phyloP scores from a whole-genome alignment of 1,284 basidiomycete species.

The Tranzscheliella williamsii region DNA sequence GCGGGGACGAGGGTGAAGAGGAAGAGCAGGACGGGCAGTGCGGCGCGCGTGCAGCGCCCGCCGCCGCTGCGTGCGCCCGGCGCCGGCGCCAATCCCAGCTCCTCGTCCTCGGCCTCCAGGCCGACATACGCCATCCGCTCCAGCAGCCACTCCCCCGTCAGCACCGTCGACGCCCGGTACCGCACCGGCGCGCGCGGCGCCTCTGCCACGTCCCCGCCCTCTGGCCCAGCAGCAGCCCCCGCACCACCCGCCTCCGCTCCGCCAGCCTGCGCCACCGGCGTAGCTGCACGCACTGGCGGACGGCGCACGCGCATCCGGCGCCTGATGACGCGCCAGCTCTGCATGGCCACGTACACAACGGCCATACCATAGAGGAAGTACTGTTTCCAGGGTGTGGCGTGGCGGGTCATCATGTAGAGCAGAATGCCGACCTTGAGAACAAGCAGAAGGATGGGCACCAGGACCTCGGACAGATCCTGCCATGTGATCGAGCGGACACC shows the following conservation, averaged over 20 bases:
- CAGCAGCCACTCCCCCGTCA: slow-evolving; percentile 27
- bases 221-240: slow-evolving; percentile 11
- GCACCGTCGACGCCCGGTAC: slow-evolving; percentile 4
- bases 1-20: slow-evolving; percentile 39
- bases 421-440: slow-evolving; percentile 40
- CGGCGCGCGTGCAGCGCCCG: background rate
- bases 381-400: slow-evolving; percentile 27
- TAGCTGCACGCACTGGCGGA: background rate
- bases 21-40: slow-evolving; percentile 23
- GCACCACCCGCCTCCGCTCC: slow-evolving; percentile 1
- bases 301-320: slow-evolving; percentile 14
- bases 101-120: slow-evolving; percentile 33
- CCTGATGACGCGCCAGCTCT: slow-evolving; percentile 29
- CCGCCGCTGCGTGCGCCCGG: background rate
- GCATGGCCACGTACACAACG: slow-evolving; percentile 24
- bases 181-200: slow-evolving; percentile 24
- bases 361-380: slow-evolving; percentile 31
- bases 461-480: slow-evolving; percentile 14
- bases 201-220: slow-evolving; percentile 11
- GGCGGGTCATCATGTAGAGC: slow-evolving; percentile 35
- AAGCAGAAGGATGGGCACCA: slow-evolving; percentile 37
- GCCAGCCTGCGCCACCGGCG: background rate
- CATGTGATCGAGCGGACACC: slow-evolving; percentile 9
- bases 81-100: slow-evolving; percentile 27
- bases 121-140: slow-evolving; percentile 37